Evolutionary conservation across 2,329 filamentous ascomycete species (phyloP), one percentile per base, ranked within the genome.

Genomic region (Fusarium algeriense): DNA sequence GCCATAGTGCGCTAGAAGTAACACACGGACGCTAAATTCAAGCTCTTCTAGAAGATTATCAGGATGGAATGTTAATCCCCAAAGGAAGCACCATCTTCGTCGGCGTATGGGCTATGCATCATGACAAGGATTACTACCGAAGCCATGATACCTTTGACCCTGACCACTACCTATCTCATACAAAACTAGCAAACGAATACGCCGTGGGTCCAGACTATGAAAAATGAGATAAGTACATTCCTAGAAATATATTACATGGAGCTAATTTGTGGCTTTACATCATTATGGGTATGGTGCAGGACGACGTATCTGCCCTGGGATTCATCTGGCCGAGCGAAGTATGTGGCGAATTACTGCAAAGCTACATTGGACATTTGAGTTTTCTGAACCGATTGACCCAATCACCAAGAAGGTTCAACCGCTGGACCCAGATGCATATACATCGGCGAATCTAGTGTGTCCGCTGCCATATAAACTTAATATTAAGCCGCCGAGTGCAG

Each of bases 231-330:
- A 37, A 40, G 49, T 53, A 12, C 9, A 40, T 2, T 4, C 20
- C 15, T 3, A 13, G 8, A 6, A 1, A 11, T 5, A 4, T 0
- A 23, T 5, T 34, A 2, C 10, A 2, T 12, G 5, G 2, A 0
- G 1, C 49, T 52, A 38, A 38, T 23, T 17, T 38, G 0, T 4
- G 7, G 2, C 0, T 38, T 3, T 11, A 53, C 34, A 53, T 28
- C 49, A 52, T 17, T 38, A 52, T n/a, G 49, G 32, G 4, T 52
- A 52, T 28, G 49, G 34, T 12, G 49, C 49, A 3, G 49, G 49
- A 38, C 49, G 49, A 9, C 34, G 49, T 11, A 52, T 52, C 17
- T 38, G 48, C 34, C 34, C 34, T 12, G 49, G 49, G 2, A 52
- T 52, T 5, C 49, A 53, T 17, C 3, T 53, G 7, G 49, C 49